Base-by-base conservation (phyloP, 441 rosid genomes). In the Melianthus villosus region DNA sequence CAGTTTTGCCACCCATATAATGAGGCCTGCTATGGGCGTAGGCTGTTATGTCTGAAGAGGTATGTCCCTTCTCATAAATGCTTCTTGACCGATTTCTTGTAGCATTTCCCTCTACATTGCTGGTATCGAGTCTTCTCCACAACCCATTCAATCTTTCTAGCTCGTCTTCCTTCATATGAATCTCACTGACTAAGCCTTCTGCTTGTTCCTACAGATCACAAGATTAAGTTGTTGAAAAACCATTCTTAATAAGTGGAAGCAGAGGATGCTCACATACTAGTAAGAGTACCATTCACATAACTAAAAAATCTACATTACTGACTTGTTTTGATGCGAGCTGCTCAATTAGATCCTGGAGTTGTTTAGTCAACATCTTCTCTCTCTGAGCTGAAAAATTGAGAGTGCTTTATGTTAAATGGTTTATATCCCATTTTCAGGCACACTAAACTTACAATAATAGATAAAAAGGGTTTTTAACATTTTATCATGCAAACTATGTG, bases 281-380 rank as follows among this genome's bases (percentile, higher is more conserved):
- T 2, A 26, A 26, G 30, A 26, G 30, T 26, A 7, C n/a, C 4
- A 26, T 2, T 26, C n/a, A 7, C 30, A 7, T 26, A n/a, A n/a
- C n/a, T 2, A 5, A 26, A 2, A 26, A 11, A 11, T 26, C 7
- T 20, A 44, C 23, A 51, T 44, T 39, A 52, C 25, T 33, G 22
- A 87, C 97, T 82, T 87, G 94, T 46, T 87, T 82, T 32, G 60
- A 69, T 41, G 76, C 94, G 46, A 79, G 66, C 67, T 82, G 97
- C 67, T 87, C 94, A 39, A 87, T 71, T 44, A 72, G 63, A 60
- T 79, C 69, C 32, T 82, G 94, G 40, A 82, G 89, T 57, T 82
- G 97, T 67, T 75, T 82, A 52, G 82, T 82, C 64, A 87, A 53
- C 50, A 68, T 62, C 73, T 87, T 82, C 62, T 82, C 94, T 64